phyloP scores from a whole-genome alignment of 2,329 filamentous ascomycete species.

The Fusarium agapanthi region DNA sequence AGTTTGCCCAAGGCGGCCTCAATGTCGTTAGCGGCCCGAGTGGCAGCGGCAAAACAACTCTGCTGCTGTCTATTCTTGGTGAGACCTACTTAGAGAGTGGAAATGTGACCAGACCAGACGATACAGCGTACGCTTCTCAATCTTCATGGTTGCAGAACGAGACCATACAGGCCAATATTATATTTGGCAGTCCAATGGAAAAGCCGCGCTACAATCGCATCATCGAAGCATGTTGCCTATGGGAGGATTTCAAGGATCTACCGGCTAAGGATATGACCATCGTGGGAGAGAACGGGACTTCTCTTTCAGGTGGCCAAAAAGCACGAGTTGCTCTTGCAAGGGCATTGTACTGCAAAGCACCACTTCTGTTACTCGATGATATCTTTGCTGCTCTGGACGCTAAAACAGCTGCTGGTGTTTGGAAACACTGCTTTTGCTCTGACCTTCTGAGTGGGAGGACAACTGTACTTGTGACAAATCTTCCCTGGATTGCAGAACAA shows the following conservation, averaged over 20 bases:
- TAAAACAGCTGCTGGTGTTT: slow-evolving; percentile 64
- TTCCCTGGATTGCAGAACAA: slow-evolving; percentile 62
- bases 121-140: slow-evolving; percentile 66
- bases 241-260: slow-evolving; percentile 60
- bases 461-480: slow-evolving; percentile 65
- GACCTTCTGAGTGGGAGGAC: slow-evolving; percentile 64
- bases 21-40: slow-evolving; percentile 64
- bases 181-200: slow-evolving; percentile 63
- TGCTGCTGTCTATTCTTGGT: slow-evolving; percentile 63
- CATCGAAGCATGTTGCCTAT: slow-evolving; percentile 64
- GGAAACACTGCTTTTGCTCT: slow-evolving; percentile 65
- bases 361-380: slow-evolving; percentile 65
- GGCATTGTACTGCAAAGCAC: slow-evolving; percentile 64
- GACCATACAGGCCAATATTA: slow-evolving; percentile 62
- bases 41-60: slow-evolving; percentile 66
- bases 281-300: slow-evolving; percentile 64
- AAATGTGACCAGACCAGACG: slow-evolving; percentile 57
- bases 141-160: slow-evolving; percentile 67
- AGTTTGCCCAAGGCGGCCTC: slow-evolving; percentile 62
- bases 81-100: slow-evolving; percentile 62
- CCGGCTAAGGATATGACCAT: slow-evolving; percentile 60
- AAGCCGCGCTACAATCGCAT: slow-evolving; percentile 62
- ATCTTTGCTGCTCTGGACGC: slow-evolving; percentile 68
- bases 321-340: slow-evolving; percentile 65
- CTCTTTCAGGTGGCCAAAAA: slow-evolving; percentile 65